phyloP scores from a whole-genome alignment of 768 basidiomycete species.

The Russula emetica region DNA sequence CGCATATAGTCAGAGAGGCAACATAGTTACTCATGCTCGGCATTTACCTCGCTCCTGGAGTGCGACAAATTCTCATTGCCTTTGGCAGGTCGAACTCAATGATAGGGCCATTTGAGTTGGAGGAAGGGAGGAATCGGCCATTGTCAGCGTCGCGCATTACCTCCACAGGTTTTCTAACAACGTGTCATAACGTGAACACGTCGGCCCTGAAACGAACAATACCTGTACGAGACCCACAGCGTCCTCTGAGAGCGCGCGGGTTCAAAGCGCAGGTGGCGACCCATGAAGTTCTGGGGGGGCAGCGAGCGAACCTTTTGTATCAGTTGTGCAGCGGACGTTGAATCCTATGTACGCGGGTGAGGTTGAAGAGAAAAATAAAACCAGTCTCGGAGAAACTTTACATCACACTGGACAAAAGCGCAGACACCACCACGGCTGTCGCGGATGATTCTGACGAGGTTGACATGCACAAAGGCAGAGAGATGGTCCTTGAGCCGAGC shows the following conservation, averaged over 20 bases:
- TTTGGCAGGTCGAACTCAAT: constrained; percentile 44
- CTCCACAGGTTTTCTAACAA: constrained; percentile 40
- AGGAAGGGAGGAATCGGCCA: constrained; percentile 16
- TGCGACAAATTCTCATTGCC: constrained; percentile 59
- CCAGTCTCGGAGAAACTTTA: constrained; percentile 34
- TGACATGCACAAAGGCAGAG: constrained; percentile 59
- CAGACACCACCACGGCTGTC: constrained; percentile 75
- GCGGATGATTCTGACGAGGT: constrained; percentile 64
- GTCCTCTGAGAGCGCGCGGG: constrained; percentile 72
- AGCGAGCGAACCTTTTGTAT: constrained; percentile 56
- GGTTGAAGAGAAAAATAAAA: not conserved
- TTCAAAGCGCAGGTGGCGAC: constrained; percentile 71
- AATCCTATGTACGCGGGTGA: constrained; percentile 41
- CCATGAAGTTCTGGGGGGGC: constrained; percentile 60
- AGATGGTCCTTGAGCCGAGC: constrained; percentile 61
- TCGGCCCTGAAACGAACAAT: constrained; percentile 20
- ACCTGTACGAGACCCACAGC: constrained; percentile 74
- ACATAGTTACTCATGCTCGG: not conserved
- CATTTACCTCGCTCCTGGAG: constrained; percentile 49
- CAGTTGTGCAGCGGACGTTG: constrained; percentile 51
- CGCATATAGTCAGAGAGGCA: constrained; percentile 26
- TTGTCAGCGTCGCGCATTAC: constrained; percentile 27
- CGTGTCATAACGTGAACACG: not conserved
- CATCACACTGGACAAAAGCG: constrained; percentile 85
- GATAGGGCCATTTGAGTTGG: constrained; percentile 22